These are phyloP conservation scores for Hordeum pubiflorum DNA, from an alignment of 202 grass and related monocot species.

Conservation along the genomic window DNA sequence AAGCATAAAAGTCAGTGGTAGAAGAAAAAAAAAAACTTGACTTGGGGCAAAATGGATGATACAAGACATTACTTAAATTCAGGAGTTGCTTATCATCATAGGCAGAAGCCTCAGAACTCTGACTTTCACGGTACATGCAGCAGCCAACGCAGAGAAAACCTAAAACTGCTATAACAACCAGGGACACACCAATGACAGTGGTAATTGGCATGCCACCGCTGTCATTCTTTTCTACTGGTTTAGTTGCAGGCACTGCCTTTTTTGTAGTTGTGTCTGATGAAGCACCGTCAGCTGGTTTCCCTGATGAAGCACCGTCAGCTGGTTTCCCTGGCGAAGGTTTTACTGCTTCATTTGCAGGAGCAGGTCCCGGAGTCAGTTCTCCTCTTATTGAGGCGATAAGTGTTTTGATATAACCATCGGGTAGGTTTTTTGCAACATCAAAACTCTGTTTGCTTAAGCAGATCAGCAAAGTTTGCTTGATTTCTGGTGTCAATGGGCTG, in stretches of 20 bases:
- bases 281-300: not conserved
- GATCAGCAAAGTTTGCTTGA: conserved; percentile 28
- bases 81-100: conserved; percentile 47
- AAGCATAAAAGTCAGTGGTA: conserved; percentile 21
- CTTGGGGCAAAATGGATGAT: not conserved
- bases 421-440: conserved; percentile 15
- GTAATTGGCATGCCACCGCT: conserved; percentile 14
- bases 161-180: conserved; percentile 29
- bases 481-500: conserved; percentile 27
- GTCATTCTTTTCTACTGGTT: conserved; percentile 21
- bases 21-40: not conserved
- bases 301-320: not conserved
- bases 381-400: conserved; percentile 34
- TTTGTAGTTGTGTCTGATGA: not conserved
- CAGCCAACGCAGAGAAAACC: conserved; percentile 44
- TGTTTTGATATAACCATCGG: conserved; percentile 34
- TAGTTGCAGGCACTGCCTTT: not conserved
- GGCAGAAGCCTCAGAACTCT: conserved; percentile 1
- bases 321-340: conserved; percentile 16
- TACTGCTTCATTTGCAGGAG: not conserved
- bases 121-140: conserved; percentile 32
- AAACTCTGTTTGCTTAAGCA: conserved; percentile 50
- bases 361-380: conserved; percentile 28
- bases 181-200: conserved; percentile 25
- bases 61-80: conserved; percentile 45